phyloP scores from a whole-genome alignment of 306 rosid species.

The Vigna angularis region DNA sequence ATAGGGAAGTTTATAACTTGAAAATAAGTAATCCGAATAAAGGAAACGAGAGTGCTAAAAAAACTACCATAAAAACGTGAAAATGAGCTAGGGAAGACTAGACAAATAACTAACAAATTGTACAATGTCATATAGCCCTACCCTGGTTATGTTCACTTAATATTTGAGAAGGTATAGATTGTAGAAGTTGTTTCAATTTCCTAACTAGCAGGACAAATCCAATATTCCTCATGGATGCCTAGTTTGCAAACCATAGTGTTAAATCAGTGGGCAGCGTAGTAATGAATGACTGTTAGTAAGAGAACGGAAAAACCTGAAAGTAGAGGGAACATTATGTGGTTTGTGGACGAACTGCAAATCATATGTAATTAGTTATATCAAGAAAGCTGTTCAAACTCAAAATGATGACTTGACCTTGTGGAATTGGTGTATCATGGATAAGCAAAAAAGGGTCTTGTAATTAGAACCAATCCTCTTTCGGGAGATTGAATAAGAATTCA shows the following conservation, averaged over 20 bases:
- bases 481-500: constrained; percentile 25
- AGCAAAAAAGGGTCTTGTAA: constrained; percentile 2
- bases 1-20: background rate
- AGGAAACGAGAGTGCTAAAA: background rate
- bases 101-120: background rate
- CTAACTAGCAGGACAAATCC: constrained; percentile 20
- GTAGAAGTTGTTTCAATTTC: constrained; percentile 7
- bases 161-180: constrained; percentile 23
- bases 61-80: background rate
- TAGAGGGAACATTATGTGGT: constrained; percentile 23
- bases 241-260: constrained; percentile 16
- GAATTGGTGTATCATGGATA: constrained; percentile 23
- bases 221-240: background rate
- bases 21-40: background rate
- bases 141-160: constrained; percentile 8
- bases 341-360: constrained; percentile 2
- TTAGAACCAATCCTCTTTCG: constrained; percentile 22
- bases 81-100: constrained; percentile 8
- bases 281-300: background rate
- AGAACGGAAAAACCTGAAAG: background rate
- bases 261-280: constrained; percentile 1
- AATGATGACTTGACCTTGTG: constrained; percentile 4
- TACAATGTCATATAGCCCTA: background rate
- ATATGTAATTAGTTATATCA: constrained; percentile 12
- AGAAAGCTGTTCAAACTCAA: constrained; percentile 1